These are phyloP conservation scores for Erigeron canadensis DNA, from an alignment of 129 eudicot genomes.

Conservation along the genomic window DNA sequence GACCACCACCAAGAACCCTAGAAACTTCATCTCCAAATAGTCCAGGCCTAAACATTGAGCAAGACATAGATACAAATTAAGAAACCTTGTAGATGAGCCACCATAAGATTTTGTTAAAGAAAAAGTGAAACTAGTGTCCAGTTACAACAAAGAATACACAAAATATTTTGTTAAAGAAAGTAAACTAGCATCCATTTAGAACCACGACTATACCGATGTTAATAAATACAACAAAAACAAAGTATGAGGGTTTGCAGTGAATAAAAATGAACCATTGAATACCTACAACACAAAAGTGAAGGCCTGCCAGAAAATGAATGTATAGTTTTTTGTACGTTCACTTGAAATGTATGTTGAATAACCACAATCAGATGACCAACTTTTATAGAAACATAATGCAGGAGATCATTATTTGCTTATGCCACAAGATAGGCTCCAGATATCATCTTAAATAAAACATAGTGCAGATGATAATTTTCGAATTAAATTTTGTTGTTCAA, in stretches of 20 bases:
- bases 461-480: not conserved
- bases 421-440: not conserved
- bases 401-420: too few relatives aligned
- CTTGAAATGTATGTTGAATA: too few relatives aligned
- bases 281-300: not conserved
- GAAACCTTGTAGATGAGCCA: not conserved
- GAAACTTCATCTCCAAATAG: conserved; percentile 77
- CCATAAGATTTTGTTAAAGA: not conserved
- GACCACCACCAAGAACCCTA: conserved; percentile 95
- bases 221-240: not conserved
- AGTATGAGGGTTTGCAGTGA: not conserved
- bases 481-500: not conserved
- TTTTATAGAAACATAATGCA: too few relatives aligned
- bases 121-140: not conserved
- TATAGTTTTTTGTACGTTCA: too few relatives aligned
- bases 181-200: not conserved
- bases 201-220: not conserved
- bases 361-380: too few relatives aligned
- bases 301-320: not conserved
- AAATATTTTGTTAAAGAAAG: not conserved
- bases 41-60: conserved; percentile 54
- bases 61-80: not conserved
- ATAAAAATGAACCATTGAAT: not conserved
- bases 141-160: too few relatives aligned
- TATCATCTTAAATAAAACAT: not conserved